Base-by-base conservation (phyloP, 2,329 filamentous ascomycete genomes). In the Colletotrichum limetticola region DNA sequence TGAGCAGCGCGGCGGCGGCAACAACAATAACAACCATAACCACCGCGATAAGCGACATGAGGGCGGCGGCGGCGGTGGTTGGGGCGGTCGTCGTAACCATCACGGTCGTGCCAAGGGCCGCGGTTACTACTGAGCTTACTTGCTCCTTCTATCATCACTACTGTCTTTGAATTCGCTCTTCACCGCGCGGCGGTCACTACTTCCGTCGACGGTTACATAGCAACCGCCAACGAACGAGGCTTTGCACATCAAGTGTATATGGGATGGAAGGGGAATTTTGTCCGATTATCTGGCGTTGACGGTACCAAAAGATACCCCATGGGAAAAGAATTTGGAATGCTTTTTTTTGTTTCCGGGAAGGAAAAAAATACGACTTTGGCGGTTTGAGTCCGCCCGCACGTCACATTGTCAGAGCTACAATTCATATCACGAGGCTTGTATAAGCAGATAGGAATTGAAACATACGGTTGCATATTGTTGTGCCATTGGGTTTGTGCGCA, bases 1-100 rank as follows among this genome's bases (percentile, higher is more conserved):
- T n/a, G 77, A 80, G 61, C 62, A 74, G 49, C 70, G 35, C 42
- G 59, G 63, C 16, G 42, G 68, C 22, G 58, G 56, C 42, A 63
- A 63, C n/a, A 26, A 53, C 28, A 32, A 55, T 32, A 62, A 56
- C 60, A 32, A 55, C 42, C 71, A 35, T 1, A 61, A 56, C 2
- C 71, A 61, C 24, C 66, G 61, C 14, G 67, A 73, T 16, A 73
- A 71, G 60, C 59, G 71, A 1, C 66, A 71, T 5, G 71, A 70
- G 14, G 60, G 62, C 24, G 55, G 62, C 24, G 66, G 56, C 0
- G 68, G 63, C 1, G 55, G 62, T 2, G 63, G 53, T 53, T 65
- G 62, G 62, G 56, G 57, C 49, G 66, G 71, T 4, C 60, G 67
- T 24, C 66, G 56, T 3, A 66, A 62, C 5, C 71, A 71, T 28